Percentiles rank a stretch among this genome's conserved stretches.
Evolutionary conservation across 2,329 filamentous ascomycete genomes (phyloP).

Genomic region (Fusarium tuaranense): DNA sequence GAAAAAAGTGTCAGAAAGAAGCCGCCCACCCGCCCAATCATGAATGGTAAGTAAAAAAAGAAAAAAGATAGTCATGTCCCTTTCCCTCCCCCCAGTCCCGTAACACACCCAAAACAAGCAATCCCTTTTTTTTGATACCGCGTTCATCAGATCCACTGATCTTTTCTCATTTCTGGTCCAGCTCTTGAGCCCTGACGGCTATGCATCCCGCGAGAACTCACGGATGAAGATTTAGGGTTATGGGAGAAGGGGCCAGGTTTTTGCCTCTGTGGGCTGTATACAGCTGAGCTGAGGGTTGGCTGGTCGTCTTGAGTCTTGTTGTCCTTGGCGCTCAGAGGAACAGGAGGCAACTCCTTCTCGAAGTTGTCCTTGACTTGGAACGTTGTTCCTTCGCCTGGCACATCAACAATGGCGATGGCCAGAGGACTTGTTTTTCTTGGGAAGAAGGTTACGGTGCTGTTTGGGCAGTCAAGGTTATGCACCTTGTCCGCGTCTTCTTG

Average conservation of each 20-base stretch:
- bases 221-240: conserved; percentile 27
- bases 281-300: conserved; percentile 61
- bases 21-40: conserved; percentile 15
- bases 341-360: conserved; percentile 50
- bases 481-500: conserved; percentile 46
- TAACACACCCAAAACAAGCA: background rate
- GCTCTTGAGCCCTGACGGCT: conserved; percentile 29
- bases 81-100: background rate
- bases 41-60: background rate
- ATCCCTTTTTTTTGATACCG: background rate
- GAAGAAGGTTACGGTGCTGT: conserved; percentile 31
- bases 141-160: conserved; percentile 34
- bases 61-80: conserved; percentile 25
- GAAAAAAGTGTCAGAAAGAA: background rate
- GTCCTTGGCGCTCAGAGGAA: conserved; percentile 45
- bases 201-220: conserved; percentile 33
- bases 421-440: conserved; percentile 41
- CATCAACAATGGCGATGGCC: conserved; percentile 42
- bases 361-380: conserved; percentile 38
- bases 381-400: conserved; percentile 39
- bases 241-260: conserved; percentile 32
- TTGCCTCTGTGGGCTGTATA: conserved; percentile 59
- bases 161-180: conserved; percentile 22
- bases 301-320: conserved; percentile 41
- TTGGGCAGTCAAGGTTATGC: conserved; percentile 53